These are phyloP conservation scores for Nothophaeocryptopus gaeumannii DNA, from an alignment of 2,329 filamentous ascomycete species.

Conservation along the genomic window DNA sequence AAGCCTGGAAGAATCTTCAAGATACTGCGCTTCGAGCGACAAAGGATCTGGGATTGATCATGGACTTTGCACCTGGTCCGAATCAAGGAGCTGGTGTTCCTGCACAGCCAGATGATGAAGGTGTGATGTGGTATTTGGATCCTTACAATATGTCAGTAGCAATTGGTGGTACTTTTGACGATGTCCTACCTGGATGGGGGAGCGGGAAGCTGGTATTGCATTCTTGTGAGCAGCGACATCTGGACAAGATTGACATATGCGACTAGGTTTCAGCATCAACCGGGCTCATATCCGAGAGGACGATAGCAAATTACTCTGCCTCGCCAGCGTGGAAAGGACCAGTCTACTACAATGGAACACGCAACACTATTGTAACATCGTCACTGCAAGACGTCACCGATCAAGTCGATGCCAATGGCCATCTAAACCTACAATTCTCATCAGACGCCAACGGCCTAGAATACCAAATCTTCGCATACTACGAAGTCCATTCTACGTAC, in stretches of 20 bases:
- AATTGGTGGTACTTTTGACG: slow-evolving; percentile 31
- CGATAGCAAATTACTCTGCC: slow-evolving; percentile 13
- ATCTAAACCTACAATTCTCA: slow-evolving; percentile 26
- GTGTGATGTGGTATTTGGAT: slow-evolving; percentile 36
- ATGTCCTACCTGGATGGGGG: slow-evolving; percentile 41
- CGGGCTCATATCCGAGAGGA: slow-evolving; percentile 13
- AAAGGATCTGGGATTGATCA: slow-evolving; percentile 37
- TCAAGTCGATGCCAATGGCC: slow-evolving; percentile 27
- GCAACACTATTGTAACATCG: slow-evolving; percentile 22
- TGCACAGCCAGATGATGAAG: slow-evolving; percentile 33
- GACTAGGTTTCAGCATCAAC: slow-evolving; percentile 15
- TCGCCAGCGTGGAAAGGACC: slow-evolving; percentile 15
- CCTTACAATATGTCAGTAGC: slow-evolving; percentile 33
- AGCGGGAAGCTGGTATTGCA: slow-evolving; percentile 31
- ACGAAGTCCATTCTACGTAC: slow-evolving; percentile 30
- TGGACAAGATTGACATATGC: slow-evolving; percentile 3
- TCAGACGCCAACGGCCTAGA: slow-evolving; percentile 19
- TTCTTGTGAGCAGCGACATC: slow-evolving; percentile 12
- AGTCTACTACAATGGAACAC: slow-evolving; percentile 24
- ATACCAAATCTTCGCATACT: slow-evolving; percentile 34
- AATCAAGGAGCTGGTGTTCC: slow-evolving; percentile 51
- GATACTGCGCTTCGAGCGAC: slow-evolving; percentile 36
- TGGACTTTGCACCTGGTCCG: slow-evolving; percentile 49
- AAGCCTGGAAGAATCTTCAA: slow-evolving; percentile 33
- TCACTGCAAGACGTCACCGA: slow-evolving; percentile 32